Evolutionary conservation across 2,329 filamentous ascomycete species (phyloP).

Genomic region (Colletotrichum shisoi): DNA sequence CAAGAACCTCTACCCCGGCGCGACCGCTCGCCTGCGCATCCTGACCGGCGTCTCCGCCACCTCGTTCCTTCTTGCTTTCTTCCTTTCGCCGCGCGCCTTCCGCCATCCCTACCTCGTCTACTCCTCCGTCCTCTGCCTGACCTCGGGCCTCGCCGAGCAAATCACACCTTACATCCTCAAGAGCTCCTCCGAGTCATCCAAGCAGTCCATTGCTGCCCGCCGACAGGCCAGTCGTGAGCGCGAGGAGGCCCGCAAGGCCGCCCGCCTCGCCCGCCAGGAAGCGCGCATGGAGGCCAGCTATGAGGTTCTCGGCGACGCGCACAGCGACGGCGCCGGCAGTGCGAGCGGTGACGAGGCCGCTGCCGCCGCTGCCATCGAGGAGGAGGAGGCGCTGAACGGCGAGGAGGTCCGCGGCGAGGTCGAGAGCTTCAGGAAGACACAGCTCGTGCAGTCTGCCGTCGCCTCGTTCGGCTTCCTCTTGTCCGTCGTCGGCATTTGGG

Average conservation of each 20-base stretch:
- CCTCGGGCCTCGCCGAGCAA: slow-evolving; percentile 65
- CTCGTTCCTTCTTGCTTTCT: slow-evolving; percentile 79
- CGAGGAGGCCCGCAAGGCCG: slow-evolving; percentile 43
- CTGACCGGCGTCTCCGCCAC: slow-evolving; percentile 74
- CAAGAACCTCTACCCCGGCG: slow-evolving; percentile 68
- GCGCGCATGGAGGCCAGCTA: slow-evolving; percentile 74
- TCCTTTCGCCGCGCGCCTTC: slow-evolving; percentile 74
- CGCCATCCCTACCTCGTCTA: slow-evolving; percentile 92
- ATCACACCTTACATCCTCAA: slow-evolving; percentile 56
- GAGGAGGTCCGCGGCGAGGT: slow-evolving; percentile 68
- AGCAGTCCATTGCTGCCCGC: slow-evolving; percentile 42
- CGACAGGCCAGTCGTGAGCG: slow-evolving; percentile 44
- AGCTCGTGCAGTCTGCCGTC: slow-evolving; percentile 62
- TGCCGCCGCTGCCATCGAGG: slow-evolving; percentile 50
- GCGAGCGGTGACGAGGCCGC: slow-evolving; percentile 58
- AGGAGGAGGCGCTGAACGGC: slow-evolving; percentile 62
- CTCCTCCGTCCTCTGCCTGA: slow-evolving; percentile 73
- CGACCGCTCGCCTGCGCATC: slow-evolving; percentile 70
- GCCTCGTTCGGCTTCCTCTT: slow-evolving; percentile 66
- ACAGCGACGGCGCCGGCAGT: slow-evolving; percentile 55
- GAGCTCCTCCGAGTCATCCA: slow-evolving; percentile 43
- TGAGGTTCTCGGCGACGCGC: slow-evolving; percentile 69
- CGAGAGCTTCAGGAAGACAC: slow-evolving; percentile 62
- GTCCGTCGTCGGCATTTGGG: slow-evolving; percentile 72
- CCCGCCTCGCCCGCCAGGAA: slow-evolving; percentile 45